Conservation (phyloP, 1,139 yeast genomes). For the Taphrina betulina region DNA sequence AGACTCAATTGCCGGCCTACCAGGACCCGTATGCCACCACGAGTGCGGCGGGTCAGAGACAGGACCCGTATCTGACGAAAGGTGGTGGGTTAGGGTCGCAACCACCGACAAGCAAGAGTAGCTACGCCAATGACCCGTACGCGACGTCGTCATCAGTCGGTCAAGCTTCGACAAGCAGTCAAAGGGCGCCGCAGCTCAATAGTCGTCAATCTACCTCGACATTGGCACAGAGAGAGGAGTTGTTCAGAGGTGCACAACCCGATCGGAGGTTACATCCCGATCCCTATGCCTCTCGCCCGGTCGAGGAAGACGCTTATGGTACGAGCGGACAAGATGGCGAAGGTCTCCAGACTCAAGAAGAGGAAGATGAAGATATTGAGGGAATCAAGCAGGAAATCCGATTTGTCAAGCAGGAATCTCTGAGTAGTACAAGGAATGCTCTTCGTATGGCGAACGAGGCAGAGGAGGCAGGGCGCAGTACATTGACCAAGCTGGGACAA, state of each 20-base stretch:
- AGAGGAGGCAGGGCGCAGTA: conserved; percentile 83
- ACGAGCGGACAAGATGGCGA: not conserved
- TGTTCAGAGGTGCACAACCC: conserved; percentile 28
- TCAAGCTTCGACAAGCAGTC: not conserved
- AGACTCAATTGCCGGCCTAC: conserved; percentile 20
- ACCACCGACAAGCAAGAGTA: not conserved
- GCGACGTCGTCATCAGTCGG: not conserved
- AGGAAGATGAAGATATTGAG: conserved; percentile 82
- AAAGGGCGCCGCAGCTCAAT: not conserved
- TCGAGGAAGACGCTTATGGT: not conserved
- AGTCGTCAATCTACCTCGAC: conserved; percentile 11
- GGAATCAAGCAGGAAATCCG: conserved; percentile 80
- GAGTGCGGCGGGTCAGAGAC: not conserved
- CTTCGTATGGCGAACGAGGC: conserved; percentile 87
- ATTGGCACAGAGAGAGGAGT: conserved; percentile 21
- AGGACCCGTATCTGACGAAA: not conserved
- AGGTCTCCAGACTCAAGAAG: conserved; percentile 47
- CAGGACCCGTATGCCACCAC: conserved; percentile 20
- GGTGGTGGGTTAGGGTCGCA: not conserved
- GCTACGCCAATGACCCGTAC: conserved; percentile 24
- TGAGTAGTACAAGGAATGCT: conserved; percentile 82
- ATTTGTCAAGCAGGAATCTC: conserved; percentile 82
- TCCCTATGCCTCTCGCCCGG: not conserved
- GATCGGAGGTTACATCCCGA: conserved; percentile 6
- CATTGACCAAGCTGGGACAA: conserved; percentile 87